Percentiles rank a stretch among this genome's conserved stretches.
Conservation (phyloP, 1,284 basidiomycete species). For the Rhodotorula glutinis region DNA sequence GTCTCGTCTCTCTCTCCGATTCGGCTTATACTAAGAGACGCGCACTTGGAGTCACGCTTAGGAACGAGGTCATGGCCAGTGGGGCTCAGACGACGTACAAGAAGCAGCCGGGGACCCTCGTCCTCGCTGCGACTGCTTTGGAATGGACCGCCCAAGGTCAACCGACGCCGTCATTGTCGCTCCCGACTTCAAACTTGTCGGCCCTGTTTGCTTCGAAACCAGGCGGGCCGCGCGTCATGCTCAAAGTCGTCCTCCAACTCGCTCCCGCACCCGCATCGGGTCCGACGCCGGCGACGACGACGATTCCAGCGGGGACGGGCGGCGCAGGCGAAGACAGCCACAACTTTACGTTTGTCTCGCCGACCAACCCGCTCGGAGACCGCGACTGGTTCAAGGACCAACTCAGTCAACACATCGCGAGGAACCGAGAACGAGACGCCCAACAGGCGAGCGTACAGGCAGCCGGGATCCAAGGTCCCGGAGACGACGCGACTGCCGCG, state of each 20-base stretch:
- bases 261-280: too few relatives aligned
- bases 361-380: slow-evolving; percentile 59
- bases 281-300: too few relatives aligned
- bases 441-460: slow-evolving; percentile 20
- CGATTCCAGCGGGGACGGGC: too few relatives aligned
- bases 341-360: slow-evolving; percentile 66
- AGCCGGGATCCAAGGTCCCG: background rate
- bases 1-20: too few relatives aligned
- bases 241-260: slow-evolving; percentile 57
- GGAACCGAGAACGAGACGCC: slow-evolving; percentile 52
- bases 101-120: slow-evolving; percentile 66
- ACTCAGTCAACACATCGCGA: slow-evolving; percentile 67
- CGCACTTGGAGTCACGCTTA: too few relatives aligned
- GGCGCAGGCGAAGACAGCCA: slow-evolving; percentile 60
- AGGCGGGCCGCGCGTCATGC: slow-evolving; percentile 66
- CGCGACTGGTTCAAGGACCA: slow-evolving; percentile 75
- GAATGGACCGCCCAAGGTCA: slow-evolving; percentile 62
- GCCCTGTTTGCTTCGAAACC: slow-evolving; percentile 79
- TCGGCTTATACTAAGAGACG: too few relatives aligned
- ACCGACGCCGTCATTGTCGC: slow-evolving; percentile 59
- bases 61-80: too few relatives aligned
- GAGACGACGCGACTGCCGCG: background rate
- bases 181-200: slow-evolving; percentile 56
- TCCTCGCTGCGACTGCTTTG: slow-evolving; percentile 63
- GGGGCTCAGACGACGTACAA: slow-evolving; percentile 70